Evolutionary conservation across 2,329 filamentous ascomycete species (phyloP), one percentile per base, ranked within the genome.

Genomic region (Ophiosphaerella korrae): DNA sequence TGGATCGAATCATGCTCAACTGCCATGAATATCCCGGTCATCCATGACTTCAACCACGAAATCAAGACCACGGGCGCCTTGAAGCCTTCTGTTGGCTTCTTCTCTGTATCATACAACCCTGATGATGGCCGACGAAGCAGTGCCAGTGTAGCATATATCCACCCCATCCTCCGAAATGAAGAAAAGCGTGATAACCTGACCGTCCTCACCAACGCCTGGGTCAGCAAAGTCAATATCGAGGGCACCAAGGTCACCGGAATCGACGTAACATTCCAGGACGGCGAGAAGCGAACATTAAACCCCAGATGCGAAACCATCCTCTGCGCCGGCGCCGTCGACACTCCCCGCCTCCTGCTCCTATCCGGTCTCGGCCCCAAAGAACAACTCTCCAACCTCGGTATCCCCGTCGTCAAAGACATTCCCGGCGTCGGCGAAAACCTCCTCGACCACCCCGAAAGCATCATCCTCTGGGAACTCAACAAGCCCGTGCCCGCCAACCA

Each of bases 101-200:
- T 96, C 81, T 92, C 88, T 58, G 86, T 96, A 61, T 87, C 89
- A 33, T 96, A 96, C 78, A 95, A 96, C 78, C 92, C 92, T 2
- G 91, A 96, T 67, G 87, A 91, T 66, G 90, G 91, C 67, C 84
- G 85, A 64, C 86, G 92, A 57, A 93, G 88, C 78, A 92, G 88
- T 70, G 91, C 92, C 52, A 92, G 88, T 51, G 91, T 96, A 18
- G 92, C 92, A 14, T 96, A 96, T 77, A 92, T 96, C 68, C 92
- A 96, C 76, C 92, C 92, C 32, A 92, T 96, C 67, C 83, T 96
- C 45, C 85, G 88, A 35, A 90, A 90, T 35, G 87, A 92, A 41
- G 90, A 96, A 80, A 84, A 86, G 72, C 82, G 90, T 49, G 85
- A 89, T 12, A 96, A 96, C 77, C 75, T 96, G 71, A 94, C 89